phyloP scores from a whole-genome alignment of 1,139 yeast genomes.

The Scheffersomyces lignicola region DNA sequence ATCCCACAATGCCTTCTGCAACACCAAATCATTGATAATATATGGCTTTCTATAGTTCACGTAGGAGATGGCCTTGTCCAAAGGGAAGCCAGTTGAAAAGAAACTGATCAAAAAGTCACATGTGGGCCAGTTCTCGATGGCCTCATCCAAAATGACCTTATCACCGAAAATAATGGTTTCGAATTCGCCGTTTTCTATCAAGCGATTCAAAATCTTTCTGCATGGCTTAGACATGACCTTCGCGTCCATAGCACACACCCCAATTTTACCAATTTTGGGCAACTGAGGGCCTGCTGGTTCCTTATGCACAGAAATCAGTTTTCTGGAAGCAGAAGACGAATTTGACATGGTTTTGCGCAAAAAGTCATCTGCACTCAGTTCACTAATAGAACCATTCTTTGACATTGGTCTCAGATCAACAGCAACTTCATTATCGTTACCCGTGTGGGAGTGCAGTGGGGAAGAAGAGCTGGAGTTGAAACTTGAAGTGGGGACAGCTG shows the following conservation, averaged over 20 bases:
- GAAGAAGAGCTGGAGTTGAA: constrained; percentile 24
- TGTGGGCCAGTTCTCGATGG: constrained; percentile 96
- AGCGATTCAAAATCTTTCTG: constrained; percentile 80
- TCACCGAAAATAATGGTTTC: constrained; percentile 97
- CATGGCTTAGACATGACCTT: constrained; percentile 97
- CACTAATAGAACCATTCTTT: background rate
- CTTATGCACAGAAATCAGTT: constrained; percentile 47
- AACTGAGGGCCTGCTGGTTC: constrained; percentile 49
- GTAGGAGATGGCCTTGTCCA: constrained; percentile 91
- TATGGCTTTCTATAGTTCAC: constrained; percentile 89
- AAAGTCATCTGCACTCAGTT: constrained; percentile 5
- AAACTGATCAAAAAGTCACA: constrained; percentile 93
- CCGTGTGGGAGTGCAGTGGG: constrained; percentile 5
- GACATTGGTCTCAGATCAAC: background rate
- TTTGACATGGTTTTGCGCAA: constrained; percentile 41
- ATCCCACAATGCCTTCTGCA: constrained; percentile 97
- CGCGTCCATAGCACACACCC: constrained; percentile 98
- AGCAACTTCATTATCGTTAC: constrained; percentile 16
- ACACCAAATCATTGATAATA: constrained; percentile 80
- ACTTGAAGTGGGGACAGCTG: constrained; percentile 12
- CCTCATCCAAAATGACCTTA: constrained; percentile 91
- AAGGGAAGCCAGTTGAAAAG: constrained; percentile 94
- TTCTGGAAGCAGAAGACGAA: constrained; percentile 32
- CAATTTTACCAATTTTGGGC: constrained; percentile 88
- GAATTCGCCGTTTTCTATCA: constrained; percentile 92